Percentiles rank a stretch among this genome's conserved stretches.
These are phyloP conservation scores for Alternaria burnsii DNA, from an alignment of 2,329 filamentous ascomycete species.

Conservation along the genomic window DNA sequence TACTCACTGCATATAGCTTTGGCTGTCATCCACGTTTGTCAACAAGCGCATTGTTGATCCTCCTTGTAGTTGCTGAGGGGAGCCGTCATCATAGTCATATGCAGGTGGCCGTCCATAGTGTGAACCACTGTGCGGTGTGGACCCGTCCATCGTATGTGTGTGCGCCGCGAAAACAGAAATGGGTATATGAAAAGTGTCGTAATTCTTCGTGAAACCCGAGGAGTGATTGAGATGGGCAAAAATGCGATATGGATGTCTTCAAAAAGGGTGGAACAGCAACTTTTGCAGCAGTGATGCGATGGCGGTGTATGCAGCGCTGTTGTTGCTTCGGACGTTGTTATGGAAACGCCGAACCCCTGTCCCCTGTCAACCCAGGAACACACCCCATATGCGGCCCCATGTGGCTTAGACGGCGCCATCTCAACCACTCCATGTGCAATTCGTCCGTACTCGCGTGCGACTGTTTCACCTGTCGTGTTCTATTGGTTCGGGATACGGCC, in stretches of 20 bases:
- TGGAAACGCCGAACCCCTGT: constrained; percentile 12
- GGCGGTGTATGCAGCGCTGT: constrained; percentile 13
- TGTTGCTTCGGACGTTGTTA: constrained; percentile 23
- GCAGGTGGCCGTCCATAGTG: constrained; percentile 55
- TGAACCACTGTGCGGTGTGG: constrained; percentile 44
- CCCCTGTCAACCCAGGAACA: constrained; percentile 14
- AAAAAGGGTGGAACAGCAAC: constrained; percentile 21
- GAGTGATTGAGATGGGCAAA: constrained; percentile 19
- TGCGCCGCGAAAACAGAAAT: constrained; percentile 8
- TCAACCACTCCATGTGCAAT: constrained; percentile 2
- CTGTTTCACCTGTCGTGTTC: constrained; percentile 4
- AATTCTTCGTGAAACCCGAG: constrained; percentile 7
- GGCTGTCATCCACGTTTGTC: constrained; percentile 55
- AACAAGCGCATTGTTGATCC: constrained; percentile 61
- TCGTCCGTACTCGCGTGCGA: constrained; percentile 11
- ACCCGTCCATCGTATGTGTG: constrained; percentile 42
- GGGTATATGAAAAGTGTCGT: constrained; percentile 5
- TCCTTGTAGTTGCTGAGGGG: constrained; percentile 47
- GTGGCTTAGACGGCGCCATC: constrained; percentile 12
- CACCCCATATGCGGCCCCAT: constrained; percentile 12
- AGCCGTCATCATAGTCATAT: constrained; percentile 55
- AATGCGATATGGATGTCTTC: constrained; percentile 30
- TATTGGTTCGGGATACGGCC: constrained; percentile 7
- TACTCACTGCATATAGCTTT: constrained; percentile 56
- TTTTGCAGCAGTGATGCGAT: constrained; percentile 11